A percentile compares a stretch with the other conserved stretches of the same genome.
Evolutionary conservation across 2,329 filamentous ascomycete genomes (phyloP).

Genomic region (Zymoseptoria ardabiliae): DNA sequence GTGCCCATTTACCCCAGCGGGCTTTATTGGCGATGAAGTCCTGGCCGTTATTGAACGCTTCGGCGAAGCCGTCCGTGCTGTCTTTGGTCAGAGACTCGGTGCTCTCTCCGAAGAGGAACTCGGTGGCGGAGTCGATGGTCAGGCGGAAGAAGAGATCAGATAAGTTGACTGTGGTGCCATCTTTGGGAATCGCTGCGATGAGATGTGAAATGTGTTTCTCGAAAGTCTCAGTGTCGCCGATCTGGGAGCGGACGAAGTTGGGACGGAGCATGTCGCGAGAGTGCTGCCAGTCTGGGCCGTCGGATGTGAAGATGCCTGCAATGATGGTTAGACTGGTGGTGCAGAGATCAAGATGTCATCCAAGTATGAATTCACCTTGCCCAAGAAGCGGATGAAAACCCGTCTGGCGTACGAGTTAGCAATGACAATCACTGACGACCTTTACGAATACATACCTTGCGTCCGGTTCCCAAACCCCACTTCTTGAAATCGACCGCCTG

Average conservation of each 20-base stretch:
- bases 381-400: conserved; percentile 38
- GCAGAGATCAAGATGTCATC: background rate
- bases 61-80: conserved; percentile 26
- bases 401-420: conserved; percentile 9
- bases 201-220: conserved; percentile 54
- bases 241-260: conserved; percentile 46
- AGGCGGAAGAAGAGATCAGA: conserved; percentile 58
- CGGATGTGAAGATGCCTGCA: conserved; percentile 36
- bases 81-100: conserved; percentile 23
- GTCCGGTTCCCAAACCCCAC: conserved; percentile 33
- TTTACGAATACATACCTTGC: conserved; percentile 14
- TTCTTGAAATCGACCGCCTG: conserved; percentile 42
- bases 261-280: conserved; percentile 44
- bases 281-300: conserved; percentile 35
- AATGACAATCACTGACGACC: background rate
- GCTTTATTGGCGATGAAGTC: conserved; percentile 21
- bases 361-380: conserved; percentile 29
- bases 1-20: conserved; percentile 20
- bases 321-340: background rate
- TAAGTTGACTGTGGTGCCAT: conserved; percentile 49
- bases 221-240: conserved; percentile 50
- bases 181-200: conserved; percentile 49
- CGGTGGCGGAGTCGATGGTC: conserved; percentile 60
- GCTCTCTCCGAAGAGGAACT: conserved; percentile 57
- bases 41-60: conserved; percentile 28